Conservation (phyloP, 192 early-diverging fungal species). For the Coemansia sp. region DNA sequence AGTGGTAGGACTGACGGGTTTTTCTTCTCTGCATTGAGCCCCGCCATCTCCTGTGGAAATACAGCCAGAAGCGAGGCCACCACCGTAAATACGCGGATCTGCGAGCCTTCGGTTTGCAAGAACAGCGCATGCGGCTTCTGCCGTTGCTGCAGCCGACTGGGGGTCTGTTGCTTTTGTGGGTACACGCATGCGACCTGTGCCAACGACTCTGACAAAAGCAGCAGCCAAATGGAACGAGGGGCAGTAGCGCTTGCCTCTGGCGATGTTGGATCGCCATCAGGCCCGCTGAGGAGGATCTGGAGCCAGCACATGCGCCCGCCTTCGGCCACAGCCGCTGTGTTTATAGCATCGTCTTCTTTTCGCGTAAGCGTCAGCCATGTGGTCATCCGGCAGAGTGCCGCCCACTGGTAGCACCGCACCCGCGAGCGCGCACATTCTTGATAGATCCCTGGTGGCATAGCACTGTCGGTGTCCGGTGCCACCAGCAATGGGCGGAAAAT, state of each 20-base stretch:
- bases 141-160: neutral
- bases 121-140: constrained; percentile 7
- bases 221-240: constrained; percentile 19
- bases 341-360: no score
- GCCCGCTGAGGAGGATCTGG: constrained; percentile 6
- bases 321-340: constrained; percentile 19
- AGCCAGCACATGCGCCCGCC: constrained; percentile 34
- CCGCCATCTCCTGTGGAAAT: constrained; percentile 1
- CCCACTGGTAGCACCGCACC: constrained; percentile 51
- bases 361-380: constrained; percentile 18
- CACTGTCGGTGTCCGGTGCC: neutral
- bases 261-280: no score
- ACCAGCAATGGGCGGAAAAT: constrained; percentile 12
- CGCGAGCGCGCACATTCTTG: constrained; percentile 4
- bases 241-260: no score
- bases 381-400: constrained; percentile 25
- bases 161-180: neutral
- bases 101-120: constrained; percentile 10
- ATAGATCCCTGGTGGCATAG: constrained; percentile 15
- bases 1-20: neutral
- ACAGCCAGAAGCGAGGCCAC: constrained; percentile 19
- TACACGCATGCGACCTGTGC: constrained; percentile 10
- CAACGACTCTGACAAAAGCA: constrained; percentile 38
- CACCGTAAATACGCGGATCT: constrained; percentile 22
- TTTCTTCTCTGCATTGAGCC: neutral